Evolutionary conservation across 2,329 filamentous ascomycete species (phyloP).

Genomic region (Xylaria sp.): DNA sequence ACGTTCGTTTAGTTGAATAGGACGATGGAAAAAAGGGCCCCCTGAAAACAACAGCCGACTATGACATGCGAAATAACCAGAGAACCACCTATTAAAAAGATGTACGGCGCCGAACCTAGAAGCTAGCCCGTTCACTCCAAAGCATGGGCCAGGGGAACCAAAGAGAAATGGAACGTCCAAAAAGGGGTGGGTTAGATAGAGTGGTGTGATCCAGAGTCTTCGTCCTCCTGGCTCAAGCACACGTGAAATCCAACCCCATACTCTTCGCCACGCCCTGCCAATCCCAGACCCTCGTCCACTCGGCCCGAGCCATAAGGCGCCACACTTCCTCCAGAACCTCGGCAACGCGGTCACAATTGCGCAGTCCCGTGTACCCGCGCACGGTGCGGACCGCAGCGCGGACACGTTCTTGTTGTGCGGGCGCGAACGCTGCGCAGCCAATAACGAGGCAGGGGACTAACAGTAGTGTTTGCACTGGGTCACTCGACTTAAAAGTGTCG

Average conservation of each 20-base stretch:
- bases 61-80: not conserved
- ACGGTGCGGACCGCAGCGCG: slow-evolving; percentile 56
- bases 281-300: slow-evolving; percentile 67
- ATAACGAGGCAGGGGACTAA: slow-evolving; percentile 66
- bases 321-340: slow-evolving; percentile 64
- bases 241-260: slow-evolving; percentile 63
- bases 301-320: slow-evolving; percentile 62
- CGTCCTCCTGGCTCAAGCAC: slow-evolving; percentile 40
- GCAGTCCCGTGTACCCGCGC: slow-evolving; percentile 63
- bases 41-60: not conserved
- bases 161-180: not conserved
- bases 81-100: not conserved
- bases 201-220: not conserved
- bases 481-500: slow-evolving; percentile 60
- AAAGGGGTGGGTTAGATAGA: not conserved
- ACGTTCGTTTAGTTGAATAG: not conserved
- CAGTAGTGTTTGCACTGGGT: slow-evolving; percentile 64
- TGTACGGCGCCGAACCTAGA: not conserved
- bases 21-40: not conserved
- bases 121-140: not conserved
- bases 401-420: slow-evolving; percentile 58
- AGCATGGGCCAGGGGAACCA: not conserved
- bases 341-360: slow-evolving; percentile 60
- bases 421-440: slow-evolving; percentile 63
- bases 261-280: slow-evolving; percentile 63